These are phyloP conservation scores for Chlamydomonas sp. DNA, from an alignment of 139 green algal species.

Conservation along the genomic window DNA sequence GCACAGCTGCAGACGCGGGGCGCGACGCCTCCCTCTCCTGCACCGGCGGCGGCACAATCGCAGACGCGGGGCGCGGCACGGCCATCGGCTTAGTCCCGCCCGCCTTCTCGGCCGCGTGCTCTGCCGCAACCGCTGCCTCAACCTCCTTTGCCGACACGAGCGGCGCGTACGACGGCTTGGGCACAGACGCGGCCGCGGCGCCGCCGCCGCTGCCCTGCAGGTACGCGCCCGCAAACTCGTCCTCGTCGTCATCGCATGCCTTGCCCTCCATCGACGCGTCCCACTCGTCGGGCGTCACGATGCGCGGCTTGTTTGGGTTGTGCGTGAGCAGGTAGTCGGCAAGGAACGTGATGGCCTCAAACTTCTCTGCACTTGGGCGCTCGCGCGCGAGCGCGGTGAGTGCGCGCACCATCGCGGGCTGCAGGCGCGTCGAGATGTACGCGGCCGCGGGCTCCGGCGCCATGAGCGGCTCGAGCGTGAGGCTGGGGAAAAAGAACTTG, in stretches of 20 bases:
- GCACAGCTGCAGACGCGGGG: too few species aligned
- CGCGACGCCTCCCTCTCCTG: too few species aligned
- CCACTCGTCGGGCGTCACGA: conserved; percentile 30
- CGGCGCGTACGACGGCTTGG: background rate
- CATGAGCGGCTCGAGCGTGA: conserved; percentile 24
- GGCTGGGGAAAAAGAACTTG: conserved; percentile 70
- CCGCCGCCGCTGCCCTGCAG: background rate
- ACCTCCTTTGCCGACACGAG: background rate
- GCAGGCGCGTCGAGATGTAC: conserved; percentile 51
- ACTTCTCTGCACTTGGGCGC: conserved; percentile 54
- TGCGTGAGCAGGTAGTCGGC: conserved; percentile 67
- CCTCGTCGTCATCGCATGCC: conserved; percentile 51
- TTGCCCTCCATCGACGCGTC: conserved; percentile 39
- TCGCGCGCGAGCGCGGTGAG: conserved; percentile 64
- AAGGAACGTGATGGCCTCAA: conserved; percentile 57
- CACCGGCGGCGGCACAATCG: background rate
- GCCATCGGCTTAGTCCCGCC: too few species aligned
- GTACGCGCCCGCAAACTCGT: conserved; percentile 25
- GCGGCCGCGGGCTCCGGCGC: conserved; percentile 18
- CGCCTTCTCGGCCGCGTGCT: too few species aligned
- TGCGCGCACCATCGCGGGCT: conserved; percentile 58
- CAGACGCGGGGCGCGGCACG: background rate
- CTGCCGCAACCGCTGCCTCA: background rate
- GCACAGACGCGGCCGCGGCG: background rate
- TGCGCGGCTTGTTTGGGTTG: conserved; percentile 72